Evolutionary conservation across 441 rosid genomes (phyloP), one percentile per base, ranked within the genome.

Genomic region (Gossypium lobatum): DNA sequence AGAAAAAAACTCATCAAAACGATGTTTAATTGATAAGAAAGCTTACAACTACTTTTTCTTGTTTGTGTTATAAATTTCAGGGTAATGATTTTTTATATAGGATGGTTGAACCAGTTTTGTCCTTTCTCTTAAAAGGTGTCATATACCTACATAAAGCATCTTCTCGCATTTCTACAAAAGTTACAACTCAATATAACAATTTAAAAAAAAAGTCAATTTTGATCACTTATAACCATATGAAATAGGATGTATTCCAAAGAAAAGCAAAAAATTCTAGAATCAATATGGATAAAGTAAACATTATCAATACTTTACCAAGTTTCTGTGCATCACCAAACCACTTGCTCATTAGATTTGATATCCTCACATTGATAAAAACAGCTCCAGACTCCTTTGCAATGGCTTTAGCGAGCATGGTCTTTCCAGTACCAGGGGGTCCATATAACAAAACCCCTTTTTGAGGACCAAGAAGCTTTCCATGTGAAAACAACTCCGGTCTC

Each of bases 271-370:
- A n/a, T 63, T 13, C 13, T 10, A 61, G 46, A 34, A 60, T 16
- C 21, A 69, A 16, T 4, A 48, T 8, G 37, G 21, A 13, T 17
- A 21, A 5, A 26, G 14, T n/a, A 46, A 74, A 73, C 21, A 64
- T 4, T 23, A 58, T 73, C 14, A 16, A 55, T 9, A 83, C 96
- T 55, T 81, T 79, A 93, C 98, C 99, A 55, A 95, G 95, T 87
- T 95, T 95, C 80, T 91, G 99, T 37, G 98, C 96, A 89, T 93
- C 99, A 65, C 98, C 98, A 87, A 95, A 93, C 98, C 98, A 91
- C 83, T 93, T 93, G 96, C 98, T 93, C 99, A 91, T 93, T 17
- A 95, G 83, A 85, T 91, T 91, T 0, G 98, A 89, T 48, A 95
- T 82, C 85, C 88, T 82, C 16, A 90, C 96, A 78, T 95, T 95